A percentile compares a stretch with the other conserved stretches of the same genome.
Evolutionary conservation across 805 yeast genomes (phyloP).

Genomic region (Limtongia smithiae): DNA sequence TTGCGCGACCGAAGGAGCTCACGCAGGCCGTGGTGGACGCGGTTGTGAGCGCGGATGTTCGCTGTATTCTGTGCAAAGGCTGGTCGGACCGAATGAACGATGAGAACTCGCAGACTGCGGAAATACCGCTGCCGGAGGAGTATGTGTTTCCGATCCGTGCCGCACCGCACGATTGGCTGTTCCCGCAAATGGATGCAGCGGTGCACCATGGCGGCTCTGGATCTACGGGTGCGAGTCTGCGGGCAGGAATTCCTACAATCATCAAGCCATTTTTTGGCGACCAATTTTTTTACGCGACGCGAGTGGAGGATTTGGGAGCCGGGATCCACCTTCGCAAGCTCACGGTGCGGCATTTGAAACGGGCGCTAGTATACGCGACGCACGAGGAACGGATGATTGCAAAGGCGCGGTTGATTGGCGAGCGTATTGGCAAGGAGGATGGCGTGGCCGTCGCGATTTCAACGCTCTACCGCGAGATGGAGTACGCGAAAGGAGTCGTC

Average conservation of each 20-base stretch:
- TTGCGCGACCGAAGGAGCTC: conserved; percentile 71
- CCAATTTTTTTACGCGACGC: conserved; percentile 83
- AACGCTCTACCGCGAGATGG: conserved; percentile 51
- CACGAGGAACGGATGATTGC: conserved; percentile 62
- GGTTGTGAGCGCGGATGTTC: conserved; percentile 72
- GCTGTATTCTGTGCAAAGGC: conserved; percentile 86
- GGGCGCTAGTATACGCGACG: conserved; percentile 67
- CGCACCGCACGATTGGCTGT: conserved; percentile 92
- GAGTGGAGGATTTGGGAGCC: conserved; percentile 85
- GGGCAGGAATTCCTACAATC: conserved; percentile 84
- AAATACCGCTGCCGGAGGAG: conserved; percentile 57
- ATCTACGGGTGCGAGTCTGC: conserved; percentile 85
- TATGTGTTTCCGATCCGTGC: conserved; percentile 63
- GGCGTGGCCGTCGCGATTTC: conserved; percentile 79
- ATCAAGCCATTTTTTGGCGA: conserved; percentile 96
- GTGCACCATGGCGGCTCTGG: conserved; percentile 98
- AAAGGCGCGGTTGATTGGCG: conserved; percentile 63
- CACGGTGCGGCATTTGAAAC: conserved; percentile 57
- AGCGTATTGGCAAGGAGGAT: conserved; percentile 62
- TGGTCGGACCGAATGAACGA: conserved; percentile 77
- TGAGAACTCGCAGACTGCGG: conserved; percentile 39
- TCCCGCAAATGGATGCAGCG: conserved; percentile 84
- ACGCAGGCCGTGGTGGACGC: conserved; percentile 77
- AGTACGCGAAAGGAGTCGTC: conserved; percentile 20
- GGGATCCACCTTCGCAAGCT: conserved; percentile 71